Evolutionary conservation across 345 rosid genomes (phyloP).

Genomic region (Dipteronia dyeriana): DNA sequence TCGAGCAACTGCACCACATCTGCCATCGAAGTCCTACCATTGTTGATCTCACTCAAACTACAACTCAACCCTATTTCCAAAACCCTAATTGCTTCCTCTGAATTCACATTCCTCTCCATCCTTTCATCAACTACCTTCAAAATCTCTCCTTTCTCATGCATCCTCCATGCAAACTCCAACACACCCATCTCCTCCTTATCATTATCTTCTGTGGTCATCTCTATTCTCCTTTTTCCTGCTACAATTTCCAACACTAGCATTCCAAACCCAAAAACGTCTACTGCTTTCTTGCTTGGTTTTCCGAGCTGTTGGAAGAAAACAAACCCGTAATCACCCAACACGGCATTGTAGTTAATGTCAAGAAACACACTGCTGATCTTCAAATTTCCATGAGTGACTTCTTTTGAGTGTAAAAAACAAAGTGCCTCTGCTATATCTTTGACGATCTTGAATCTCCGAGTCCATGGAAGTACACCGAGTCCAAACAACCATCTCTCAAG

Average conservation of each 20-base stretch:
- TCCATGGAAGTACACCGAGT: constrained; percentile 28
- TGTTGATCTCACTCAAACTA: constrained; percentile 3
- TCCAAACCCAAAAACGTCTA: constrained; percentile 26
- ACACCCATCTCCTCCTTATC: background rate
- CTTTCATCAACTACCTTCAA: constrained; percentile 10
- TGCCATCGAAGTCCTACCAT: constrained; percentile 24
- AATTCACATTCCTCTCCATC: background rate
- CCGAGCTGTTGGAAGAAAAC: background rate
- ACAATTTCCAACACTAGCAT: constrained; percentile 24
- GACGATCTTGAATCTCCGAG: constrained; percentile 13
- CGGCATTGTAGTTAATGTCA: constrained; percentile 5
- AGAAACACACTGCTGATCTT: constrained; percentile 16
- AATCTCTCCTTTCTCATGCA: constrained; percentile 27
- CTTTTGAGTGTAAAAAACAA: constrained; percentile 24
- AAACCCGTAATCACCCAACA: constrained; percentile 27
- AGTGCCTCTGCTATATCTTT: constrained; percentile 19
- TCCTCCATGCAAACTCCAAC: constrained; percentile 25
- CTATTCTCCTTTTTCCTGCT: constrained; percentile 13
- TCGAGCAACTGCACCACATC: constrained; percentile 20
- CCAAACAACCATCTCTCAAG: constrained; percentile 27
- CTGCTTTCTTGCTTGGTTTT: background rate
- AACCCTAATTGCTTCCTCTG: constrained; percentile 18
- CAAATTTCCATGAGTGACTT: constrained; percentile 22
- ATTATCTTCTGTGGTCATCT: background rate
- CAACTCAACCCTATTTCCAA: constrained; percentile 21